Evolutionary conservation across 345 rosid genomes (phyloP).

Genomic region (Boechera divaricarpa): DNA sequence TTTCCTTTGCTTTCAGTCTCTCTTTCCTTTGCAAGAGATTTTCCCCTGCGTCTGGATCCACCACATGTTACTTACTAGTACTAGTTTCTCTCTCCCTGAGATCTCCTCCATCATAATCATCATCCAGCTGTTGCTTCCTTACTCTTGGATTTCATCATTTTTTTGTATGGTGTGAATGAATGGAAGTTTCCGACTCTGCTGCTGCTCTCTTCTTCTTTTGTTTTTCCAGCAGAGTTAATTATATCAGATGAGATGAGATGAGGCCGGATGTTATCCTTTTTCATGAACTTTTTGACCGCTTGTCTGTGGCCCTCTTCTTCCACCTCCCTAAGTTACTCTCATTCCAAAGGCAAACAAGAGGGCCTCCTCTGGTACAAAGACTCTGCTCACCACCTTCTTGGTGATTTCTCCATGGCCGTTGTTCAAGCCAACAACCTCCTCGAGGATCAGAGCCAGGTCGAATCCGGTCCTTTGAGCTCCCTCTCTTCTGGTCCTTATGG

Average conservation of each 20-base stretch:
- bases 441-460: slow-evolving; percentile 95
- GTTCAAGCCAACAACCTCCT: slow-evolving; percentile 72
- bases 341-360: slow-evolving; percentile 75
- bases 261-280: slow-evolving; percentile 82
- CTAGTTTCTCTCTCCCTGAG: slow-evolving; percentile 48
- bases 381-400: slow-evolving; percentile 74
- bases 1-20: not conserved
- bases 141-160: not conserved
- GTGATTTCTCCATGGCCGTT: slow-evolving; percentile 96
- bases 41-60: slow-evolving; percentile 14
- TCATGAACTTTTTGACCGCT: slow-evolving; percentile 73
- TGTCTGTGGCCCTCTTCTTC: slow-evolving; percentile 74
- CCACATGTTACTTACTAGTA: slow-evolving; percentile 49
- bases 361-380: slow-evolving; percentile 96
- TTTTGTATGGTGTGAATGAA: slow-evolving; percentile 11
- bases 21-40: too few relatives aligned
- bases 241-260: slow-evolving; percentile 53
- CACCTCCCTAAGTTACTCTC: slow-evolving; percentile 53
- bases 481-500: slow-evolving; percentile 84
- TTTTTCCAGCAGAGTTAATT: not conserved
- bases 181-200: slow-evolving; percentile 28
- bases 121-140: slow-evolving; percentile 21
- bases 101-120: slow-evolving; percentile 51
- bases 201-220: not conserved
- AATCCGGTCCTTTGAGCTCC: slow-evolving; percentile 85